Conservation (phyloP, 352 stramenopile species). For the Phytophthora sp. region DNA sequence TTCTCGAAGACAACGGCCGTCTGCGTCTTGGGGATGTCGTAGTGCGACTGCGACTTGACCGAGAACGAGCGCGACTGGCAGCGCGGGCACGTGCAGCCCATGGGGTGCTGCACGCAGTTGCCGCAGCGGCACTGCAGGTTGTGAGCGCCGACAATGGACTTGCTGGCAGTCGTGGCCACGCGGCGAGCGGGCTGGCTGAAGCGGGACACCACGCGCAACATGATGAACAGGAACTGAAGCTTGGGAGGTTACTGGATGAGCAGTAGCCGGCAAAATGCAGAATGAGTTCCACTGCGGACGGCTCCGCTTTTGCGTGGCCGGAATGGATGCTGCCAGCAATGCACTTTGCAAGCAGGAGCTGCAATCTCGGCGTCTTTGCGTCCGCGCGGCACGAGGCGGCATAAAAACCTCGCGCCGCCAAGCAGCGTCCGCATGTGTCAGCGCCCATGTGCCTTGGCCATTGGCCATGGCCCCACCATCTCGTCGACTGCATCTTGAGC, state of each 20-base stretch:
- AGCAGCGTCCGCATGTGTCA: slow-evolving; percentile 19
- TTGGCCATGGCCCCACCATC: slow-evolving; percentile 22
- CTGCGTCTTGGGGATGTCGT: slow-evolving; percentile 58
- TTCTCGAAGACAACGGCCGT: slow-evolving; percentile 49
- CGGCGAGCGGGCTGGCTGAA: slow-evolving; percentile 31
- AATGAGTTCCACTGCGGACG: slow-evolving; percentile 19
- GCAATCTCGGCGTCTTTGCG: slow-evolving; percentile 27
- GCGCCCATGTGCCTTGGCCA: not conserved
- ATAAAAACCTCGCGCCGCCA: slow-evolving; percentile 25
- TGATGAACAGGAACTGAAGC: slow-evolving; percentile 15
- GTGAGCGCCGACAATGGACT: slow-evolving; percentile 25
- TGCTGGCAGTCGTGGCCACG: slow-evolving; percentile 6
- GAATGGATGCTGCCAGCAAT: not conserved
- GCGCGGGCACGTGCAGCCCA: slow-evolving; percentile 19
- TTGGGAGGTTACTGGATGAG: slow-evolving; percentile 18
- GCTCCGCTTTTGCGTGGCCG: not conserved
- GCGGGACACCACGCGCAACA: slow-evolving; percentile 35
- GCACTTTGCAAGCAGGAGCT: slow-evolving; percentile 25
- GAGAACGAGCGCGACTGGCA: slow-evolving; percentile 39
- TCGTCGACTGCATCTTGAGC: slow-evolving; percentile 7
- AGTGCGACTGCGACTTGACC: slow-evolving; percentile 47
- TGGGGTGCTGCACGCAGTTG: slow-evolving; percentile 29
- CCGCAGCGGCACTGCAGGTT: slow-evolving; percentile 31
- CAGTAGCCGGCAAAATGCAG: slow-evolving; percentile 24
- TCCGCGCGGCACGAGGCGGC: slow-evolving; percentile 13